These are phyloP conservation scores for Dysphania ambrosioides DNA, from an alignment of 148 eudicot species.

Conservation along the genomic window DNA sequence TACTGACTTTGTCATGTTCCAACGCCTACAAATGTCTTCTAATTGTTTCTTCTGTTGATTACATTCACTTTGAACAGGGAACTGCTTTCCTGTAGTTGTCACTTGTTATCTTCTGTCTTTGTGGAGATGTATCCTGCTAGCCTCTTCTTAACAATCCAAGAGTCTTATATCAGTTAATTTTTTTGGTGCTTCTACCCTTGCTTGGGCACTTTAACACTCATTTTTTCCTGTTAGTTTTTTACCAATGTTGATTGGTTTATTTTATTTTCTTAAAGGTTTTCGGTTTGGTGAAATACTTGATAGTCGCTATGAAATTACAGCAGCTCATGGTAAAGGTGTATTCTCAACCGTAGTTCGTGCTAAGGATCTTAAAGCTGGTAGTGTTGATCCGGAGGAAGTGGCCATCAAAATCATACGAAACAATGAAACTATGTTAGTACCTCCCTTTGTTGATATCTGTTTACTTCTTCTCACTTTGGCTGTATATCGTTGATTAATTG, in stretches of 20 bases:
- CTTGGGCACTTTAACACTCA: background rate
- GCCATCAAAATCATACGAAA: constrained; percentile 94
- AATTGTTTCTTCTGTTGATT: background rate
- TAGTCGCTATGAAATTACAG: constrained; percentile 86
- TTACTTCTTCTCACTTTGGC: too few relatives aligned
- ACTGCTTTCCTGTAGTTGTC: background rate
- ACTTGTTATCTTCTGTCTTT: background rate
- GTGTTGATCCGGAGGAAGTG: constrained; percentile 84
- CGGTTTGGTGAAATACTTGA: constrained; percentile 92
- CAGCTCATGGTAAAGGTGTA: constrained; percentile 99
- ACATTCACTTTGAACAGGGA: background rate
- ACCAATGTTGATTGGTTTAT: background rate
- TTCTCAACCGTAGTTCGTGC: constrained; percentile 97
- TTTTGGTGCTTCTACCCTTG: background rate
- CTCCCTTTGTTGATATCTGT: background rate
- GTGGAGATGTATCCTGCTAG: background rate
- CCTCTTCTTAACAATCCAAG: background rate
- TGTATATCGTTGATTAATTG: too few relatives aligned
- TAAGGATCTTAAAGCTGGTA: constrained; percentile 83
- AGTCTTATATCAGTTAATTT: background rate
- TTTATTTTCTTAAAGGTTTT: constrained; percentile 23
- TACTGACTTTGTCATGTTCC: background rate
- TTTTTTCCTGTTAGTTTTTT: background rate
- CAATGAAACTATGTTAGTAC: constrained; percentile 81
- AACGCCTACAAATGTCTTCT: too few relatives aligned